These are phyloP conservation scores for Schizochytrium sp. DNA, from an alignment of 108 stramenopile species.

Conservation along the genomic window DNA sequence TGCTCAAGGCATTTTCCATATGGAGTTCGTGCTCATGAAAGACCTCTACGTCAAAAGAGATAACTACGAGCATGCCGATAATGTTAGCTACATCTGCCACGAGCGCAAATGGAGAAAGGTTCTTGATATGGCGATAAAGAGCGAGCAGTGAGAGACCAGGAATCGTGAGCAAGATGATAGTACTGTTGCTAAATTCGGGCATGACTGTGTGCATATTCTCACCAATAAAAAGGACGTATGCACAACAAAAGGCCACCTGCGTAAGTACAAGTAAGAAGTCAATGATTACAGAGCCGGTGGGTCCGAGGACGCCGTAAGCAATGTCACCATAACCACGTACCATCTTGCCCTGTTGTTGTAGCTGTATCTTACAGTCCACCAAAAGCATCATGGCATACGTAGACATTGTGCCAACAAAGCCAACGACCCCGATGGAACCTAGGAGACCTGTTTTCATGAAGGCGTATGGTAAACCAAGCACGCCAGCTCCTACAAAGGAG, in stretches of 20 bases:
- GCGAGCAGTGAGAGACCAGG: conserved; percentile 44
- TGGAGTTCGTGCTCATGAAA: conserved; percentile 47
- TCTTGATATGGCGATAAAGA: conserved; percentile 50
- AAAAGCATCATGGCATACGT: conserved; percentile 39
- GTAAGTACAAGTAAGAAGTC: conserved; percentile 47
- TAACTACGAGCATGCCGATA: conserved; percentile 51
- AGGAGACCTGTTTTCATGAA: conserved; percentile 46
- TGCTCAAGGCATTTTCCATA: conserved; percentile 1
- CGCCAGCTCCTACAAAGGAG: conserved; percentile 58
- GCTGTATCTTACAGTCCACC: conserved; percentile 48
- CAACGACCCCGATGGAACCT: background rate
- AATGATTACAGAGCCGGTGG: background rate
- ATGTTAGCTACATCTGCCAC: conserved; percentile 47
- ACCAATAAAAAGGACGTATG: conserved; percentile 38
- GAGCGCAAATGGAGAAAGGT: conserved; percentile 48
- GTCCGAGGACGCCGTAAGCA: conserved; percentile 48
- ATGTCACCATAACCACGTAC: conserved; percentile 56
- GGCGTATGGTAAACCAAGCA: conserved; percentile 49
- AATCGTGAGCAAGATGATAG: conserved; percentile 11
- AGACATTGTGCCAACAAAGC: conserved; percentile 10
- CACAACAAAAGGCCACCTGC: conserved; percentile 58
- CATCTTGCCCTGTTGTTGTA: conserved; percentile 28
- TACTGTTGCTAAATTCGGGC: background rate
- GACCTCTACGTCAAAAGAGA: conserved; percentile 57
- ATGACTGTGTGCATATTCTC: conserved; percentile 40